Evolutionary conservation across 2,329 filamentous ascomycete genomes (phyloP), one percentile per base, ranked within the genome.

Genomic region (Thermochaetoides dissita): DNA sequence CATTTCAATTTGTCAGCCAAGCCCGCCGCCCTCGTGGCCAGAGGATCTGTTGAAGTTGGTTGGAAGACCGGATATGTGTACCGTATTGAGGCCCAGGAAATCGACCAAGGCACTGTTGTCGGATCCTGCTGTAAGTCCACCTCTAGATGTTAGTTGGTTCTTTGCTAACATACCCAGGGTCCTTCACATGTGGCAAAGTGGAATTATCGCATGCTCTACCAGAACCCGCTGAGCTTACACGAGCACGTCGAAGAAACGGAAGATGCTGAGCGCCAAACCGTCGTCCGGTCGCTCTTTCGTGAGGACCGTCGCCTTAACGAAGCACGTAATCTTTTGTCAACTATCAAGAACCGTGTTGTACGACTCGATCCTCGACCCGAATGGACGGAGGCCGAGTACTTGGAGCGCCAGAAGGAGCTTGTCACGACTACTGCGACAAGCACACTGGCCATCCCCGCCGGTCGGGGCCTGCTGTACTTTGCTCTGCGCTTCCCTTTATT

Each of bases 241-340:
- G 36, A 72, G 74, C 36, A 72, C 0, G 77, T 81, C 42, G 82
- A 91, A 49, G 85, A 85, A 37, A 81, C 82, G 6, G 82, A 86
- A 42, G 88, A 91, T 57, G 81, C 81, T 30, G 85, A 94, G 55
- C 77, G 87, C 29, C 79, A 89, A 58, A 73, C 80, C 8, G 78
- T 96, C 7, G 93, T 91, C 30, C 78, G 80, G 40, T 69, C 91
- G 7, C 80, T 98, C 29, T 98, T 96, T 69, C 81, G 79, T 46
- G 87, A 96, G 50, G 91, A 98, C 55, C 78, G 87, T 46, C 80
- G 91, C 32, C 79, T 94, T 42, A 79, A 86, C 47, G 91, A 98
- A 63, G 91, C 87, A 0, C 79, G 81, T 42, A 77, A 74, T 41
- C 68, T 98, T 42, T 68, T 98, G n/a, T 88, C 91, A 43, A 91